Percentiles rank a stretch among this genome's conserved stretches.
Conservation (phyloP, 2,329 filamentous ascomycete species). For the Fusarium proliferatum region DNA sequence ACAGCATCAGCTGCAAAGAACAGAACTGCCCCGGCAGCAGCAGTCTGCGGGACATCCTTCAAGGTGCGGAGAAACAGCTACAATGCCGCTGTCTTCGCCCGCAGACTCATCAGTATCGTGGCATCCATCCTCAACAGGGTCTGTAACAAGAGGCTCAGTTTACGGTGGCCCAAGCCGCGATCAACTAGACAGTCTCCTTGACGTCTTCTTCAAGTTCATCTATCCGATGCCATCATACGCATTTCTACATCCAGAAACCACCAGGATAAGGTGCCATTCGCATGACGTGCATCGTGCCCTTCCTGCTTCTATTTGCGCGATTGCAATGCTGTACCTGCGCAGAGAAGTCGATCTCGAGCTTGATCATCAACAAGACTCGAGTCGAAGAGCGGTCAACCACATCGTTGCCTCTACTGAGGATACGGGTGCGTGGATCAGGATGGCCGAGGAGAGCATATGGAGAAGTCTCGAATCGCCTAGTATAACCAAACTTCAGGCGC, state of each 20-base stretch:
- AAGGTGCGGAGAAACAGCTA: background rate
- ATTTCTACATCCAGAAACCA: background rate
- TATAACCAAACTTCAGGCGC: background rate
- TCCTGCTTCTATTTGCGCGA: background rate
- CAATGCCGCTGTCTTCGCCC: background rate
- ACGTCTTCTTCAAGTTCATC: background rate
- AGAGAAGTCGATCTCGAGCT: background rate
- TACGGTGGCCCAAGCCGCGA: background rate
- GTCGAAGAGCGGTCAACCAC: accelerated
- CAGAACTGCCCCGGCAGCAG: background rate
- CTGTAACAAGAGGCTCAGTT: background rate
- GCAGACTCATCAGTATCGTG: background rate
- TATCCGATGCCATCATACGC: background rate
- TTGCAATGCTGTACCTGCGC: background rate
- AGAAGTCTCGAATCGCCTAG: background rate
- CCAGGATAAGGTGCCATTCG: background rate
- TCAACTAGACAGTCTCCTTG: background rate
- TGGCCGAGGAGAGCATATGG: background rate
- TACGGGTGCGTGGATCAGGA: background rate
- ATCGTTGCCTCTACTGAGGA: background rate
- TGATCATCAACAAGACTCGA: background rate
- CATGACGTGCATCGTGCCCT: background rate
- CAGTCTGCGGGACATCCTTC: background rate
- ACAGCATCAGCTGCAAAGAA: background rate
- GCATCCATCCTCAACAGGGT: background rate